These are phyloP conservation scores for Tuber brumale DNA, from an alignment of 495 filamentous ascomycete species.

Conservation along the genomic window DNA sequence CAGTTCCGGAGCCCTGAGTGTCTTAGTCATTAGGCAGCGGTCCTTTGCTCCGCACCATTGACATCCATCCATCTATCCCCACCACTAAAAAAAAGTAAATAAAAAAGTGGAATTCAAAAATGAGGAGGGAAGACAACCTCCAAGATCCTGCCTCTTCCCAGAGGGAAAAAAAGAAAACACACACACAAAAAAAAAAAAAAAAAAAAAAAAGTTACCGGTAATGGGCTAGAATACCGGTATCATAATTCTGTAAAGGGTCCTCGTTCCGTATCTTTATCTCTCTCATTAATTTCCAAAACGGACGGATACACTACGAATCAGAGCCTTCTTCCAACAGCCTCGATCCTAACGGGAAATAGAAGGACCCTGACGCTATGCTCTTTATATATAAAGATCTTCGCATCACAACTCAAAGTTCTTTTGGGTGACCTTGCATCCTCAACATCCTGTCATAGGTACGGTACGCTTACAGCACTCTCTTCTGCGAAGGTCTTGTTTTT, in stretches of 20 bases:
- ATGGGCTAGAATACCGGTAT: background rate
- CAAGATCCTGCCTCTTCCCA: background rate
- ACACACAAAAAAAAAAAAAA: background rate
- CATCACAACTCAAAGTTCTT: background rate
- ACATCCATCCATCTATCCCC: background rate
- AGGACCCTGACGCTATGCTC: constrained; percentile 1
- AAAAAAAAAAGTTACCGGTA: background rate
- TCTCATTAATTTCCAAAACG: background rate
- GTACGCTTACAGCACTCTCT: background rate
- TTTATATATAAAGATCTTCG: background rate
- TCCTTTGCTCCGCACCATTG: background rate
- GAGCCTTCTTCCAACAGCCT: background rate
- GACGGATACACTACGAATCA: background rate
- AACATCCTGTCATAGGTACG: background rate
- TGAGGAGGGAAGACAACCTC: background rate
- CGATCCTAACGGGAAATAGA: constrained; percentile 4
- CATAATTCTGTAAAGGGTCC: background rate
- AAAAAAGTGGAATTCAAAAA: background rate
- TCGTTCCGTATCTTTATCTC: background rate
- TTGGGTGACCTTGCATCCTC: background rate
- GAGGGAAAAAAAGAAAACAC: background rate
- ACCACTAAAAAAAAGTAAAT: constrained; percentile 4
- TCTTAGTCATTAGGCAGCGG: background rate
- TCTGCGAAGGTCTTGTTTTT: background rate
- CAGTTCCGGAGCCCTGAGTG: background rate